Evolutionary conservation across 108 stramenopile species (phyloP).

Genomic region (Discostella pseudostelligera): DNA sequence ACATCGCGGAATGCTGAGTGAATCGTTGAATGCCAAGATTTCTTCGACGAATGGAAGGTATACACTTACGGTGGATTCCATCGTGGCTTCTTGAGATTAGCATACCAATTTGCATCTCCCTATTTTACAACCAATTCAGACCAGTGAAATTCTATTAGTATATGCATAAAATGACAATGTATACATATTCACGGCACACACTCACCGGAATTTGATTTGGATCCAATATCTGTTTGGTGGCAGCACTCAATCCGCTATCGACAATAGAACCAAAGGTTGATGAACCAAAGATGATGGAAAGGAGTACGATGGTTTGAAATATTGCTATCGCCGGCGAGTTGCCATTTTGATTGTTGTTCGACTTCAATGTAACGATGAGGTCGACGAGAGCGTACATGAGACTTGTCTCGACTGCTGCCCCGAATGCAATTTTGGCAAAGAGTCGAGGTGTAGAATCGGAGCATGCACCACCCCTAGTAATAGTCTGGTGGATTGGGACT

Average conservation of each 20-base stretch:
- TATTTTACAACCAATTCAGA: no score
- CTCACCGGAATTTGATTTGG: slow-evolving; percentile 47
- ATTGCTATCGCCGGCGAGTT: no score
- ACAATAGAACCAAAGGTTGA: slow-evolving; percentile 43
- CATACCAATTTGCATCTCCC: slow-evolving; percentile 63
- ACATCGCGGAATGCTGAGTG: background rate
- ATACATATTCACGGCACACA: background rate
- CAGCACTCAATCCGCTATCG: slow-evolving; percentile 48
- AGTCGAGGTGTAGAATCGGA: slow-evolving; percentile 25
- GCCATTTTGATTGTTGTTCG: no score
- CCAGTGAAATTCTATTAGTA: background rate
- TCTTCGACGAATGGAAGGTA: no score
- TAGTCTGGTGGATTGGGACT: background rate
- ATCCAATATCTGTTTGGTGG: slow-evolving; percentile 52
- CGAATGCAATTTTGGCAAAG: slow-evolving; percentile 16
- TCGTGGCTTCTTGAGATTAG: slow-evolving; percentile 46
- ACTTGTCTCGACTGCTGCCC: slow-evolving; percentile 17
- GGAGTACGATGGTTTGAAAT: no score
- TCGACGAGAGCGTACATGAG: slow-evolving; percentile 32
- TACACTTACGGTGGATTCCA: slow-evolving; percentile 60
- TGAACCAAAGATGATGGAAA: slow-evolving; percentile 45
- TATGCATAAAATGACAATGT: background rate
- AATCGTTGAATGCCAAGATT: background rate
- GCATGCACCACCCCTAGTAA: slow-evolving; percentile 16
- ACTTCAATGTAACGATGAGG: no score